These are phyloP conservation scores for Neopestalotiopsis sp. DNA, from an alignment of 2,329 filamentous ascomycete genomes.

Conservation along the genomic window DNA sequence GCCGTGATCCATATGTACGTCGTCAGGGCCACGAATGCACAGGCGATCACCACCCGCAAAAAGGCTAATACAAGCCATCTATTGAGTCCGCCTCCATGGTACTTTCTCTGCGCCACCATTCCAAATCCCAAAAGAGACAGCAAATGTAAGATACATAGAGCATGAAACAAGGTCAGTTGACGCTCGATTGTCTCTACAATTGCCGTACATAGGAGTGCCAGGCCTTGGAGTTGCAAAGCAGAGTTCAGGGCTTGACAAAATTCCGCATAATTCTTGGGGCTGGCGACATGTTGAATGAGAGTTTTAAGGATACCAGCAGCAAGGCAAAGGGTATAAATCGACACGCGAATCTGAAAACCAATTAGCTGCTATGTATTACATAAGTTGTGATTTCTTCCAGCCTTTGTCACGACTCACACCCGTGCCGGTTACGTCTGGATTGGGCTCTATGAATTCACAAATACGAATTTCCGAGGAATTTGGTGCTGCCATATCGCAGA, in stretches of 20 bases:
- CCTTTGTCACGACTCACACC: conserved; percentile 16
- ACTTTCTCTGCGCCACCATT: conserved; percentile 22
- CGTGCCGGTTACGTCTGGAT: conserved; percentile 35
- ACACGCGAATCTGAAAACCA: conserved; percentile 20
- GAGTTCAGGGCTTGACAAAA: conserved; percentile 19
- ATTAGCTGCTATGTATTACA: not conserved
- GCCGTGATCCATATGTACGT: conserved; percentile 25
- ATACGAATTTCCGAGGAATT: not conserved
- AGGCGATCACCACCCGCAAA: conserved; percentile 11
- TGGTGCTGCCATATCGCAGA: not conserved
- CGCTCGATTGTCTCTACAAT: conserved; percentile 20
- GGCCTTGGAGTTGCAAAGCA: conserved; percentile 24
- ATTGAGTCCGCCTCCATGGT: conserved; percentile 16
- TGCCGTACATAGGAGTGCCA: conserved; percentile 24
- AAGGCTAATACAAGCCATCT: conserved; percentile 11
- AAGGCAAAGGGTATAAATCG: conserved; percentile 22
- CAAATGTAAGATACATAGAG: conserved; percentile 23
- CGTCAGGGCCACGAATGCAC: conserved; percentile 25
- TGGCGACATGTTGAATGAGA: conserved; percentile 34
- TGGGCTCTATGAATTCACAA: conserved; percentile 41
- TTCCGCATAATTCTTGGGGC: conserved; percentile 31
- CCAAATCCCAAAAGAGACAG: conserved; percentile 27
- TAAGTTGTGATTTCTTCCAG: not conserved
- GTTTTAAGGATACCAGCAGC: conserved; percentile 18
- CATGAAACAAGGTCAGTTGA: conserved; percentile 25